phyloP scores from a whole-genome alignment of 2,329 filamentous ascomycete species.

The Colletotrichum lini region DNA sequence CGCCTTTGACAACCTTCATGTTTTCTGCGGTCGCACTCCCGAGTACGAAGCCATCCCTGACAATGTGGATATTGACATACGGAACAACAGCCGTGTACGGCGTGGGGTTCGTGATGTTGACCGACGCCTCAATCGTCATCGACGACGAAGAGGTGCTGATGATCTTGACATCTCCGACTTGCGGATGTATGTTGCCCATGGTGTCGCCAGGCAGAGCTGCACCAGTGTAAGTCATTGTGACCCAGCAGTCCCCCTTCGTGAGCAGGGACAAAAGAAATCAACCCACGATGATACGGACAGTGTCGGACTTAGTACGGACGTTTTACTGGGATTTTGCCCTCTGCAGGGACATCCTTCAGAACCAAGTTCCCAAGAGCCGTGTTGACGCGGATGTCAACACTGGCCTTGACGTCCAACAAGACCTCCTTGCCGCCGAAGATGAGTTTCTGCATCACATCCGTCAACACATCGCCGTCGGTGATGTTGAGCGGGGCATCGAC shows the following conservation, averaged over 20 bases:
- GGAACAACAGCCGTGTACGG: slow-evolving; percentile 88
- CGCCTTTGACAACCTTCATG: slow-evolving; percentile 75
- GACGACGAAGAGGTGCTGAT: slow-evolving; percentile 80
- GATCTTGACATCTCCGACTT: slow-evolving; percentile 80
- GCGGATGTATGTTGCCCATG: slow-evolving; percentile 67
- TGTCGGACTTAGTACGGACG: slow-evolving; percentile 81
- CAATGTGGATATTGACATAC: slow-evolving; percentile 81
- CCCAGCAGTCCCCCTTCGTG: slow-evolving; percentile 1
- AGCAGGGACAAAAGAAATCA: slow-evolving; percentile 38
- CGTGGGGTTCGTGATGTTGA: slow-evolving; percentile 93
- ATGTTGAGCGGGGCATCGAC: slow-evolving; percentile 86
- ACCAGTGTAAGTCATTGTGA: slow-evolving; percentile 51
- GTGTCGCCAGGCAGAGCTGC: slow-evolving; percentile 72
- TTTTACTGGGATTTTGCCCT: slow-evolving; percentile 91
- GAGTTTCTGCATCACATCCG: slow-evolving; percentile 83
- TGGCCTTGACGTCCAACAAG: slow-evolving; percentile 81
- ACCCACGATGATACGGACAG: slow-evolving; percentile 54
- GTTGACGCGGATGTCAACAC: slow-evolving; percentile 85
- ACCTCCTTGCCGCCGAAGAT: slow-evolving; percentile 81
- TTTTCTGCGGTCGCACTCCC: slow-evolving; percentile 81
- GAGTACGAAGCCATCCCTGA: slow-evolving; percentile 80
- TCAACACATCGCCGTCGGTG: slow-evolving; percentile 84
- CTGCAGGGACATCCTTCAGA: slow-evolving; percentile 86
- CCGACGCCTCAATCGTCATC: slow-evolving; percentile 77
- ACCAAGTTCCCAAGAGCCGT: slow-evolving; percentile 87